Base-by-base conservation (phyloP, 2,329 filamentous ascomycete species). In the Scedosporium apiospermum region DNA sequence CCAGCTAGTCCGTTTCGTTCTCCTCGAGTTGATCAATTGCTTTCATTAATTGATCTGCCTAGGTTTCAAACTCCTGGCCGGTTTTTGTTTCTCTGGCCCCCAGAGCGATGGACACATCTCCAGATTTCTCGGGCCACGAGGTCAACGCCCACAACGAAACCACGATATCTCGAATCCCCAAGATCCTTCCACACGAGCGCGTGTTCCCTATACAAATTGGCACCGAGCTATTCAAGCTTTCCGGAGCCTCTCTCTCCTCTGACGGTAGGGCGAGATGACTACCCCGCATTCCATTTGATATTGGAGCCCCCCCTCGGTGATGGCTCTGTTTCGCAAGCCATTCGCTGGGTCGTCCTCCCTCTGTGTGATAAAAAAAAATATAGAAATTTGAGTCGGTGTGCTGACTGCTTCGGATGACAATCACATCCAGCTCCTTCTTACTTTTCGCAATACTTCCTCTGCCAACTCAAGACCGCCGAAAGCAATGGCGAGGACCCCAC, bases 361-460 rank as follows among this genome's bases (percentile, higher is more conserved):
- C 10, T 38, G 2, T 38, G 10, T 9, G 34, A 38, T 38, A 38
- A 2, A 38, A 38, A 9, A 12, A 9, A 38, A 9, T 38, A 1
- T 12, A 38, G 34, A 3, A 38, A 38, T 14, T 38, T 12, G 34
- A 38, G 34, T 14, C 9, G 10, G 34, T 23, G 63, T 23, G 21
- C 51, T 30, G 3, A 38, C 18, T 30, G 9, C 21, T 27, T 58
- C 55, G 23, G 18, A 41, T 16, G 6, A 16, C 16, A 55, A 21
- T 21, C 18, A 38, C 60, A n/a, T 5, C 18, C 21, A 96, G 93
- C 92, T 70, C 93, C 93, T 64, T 97, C 93, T 59, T 97, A 97
- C 75, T 97, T 98, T 76, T 96, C 93, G 21, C 88, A 91, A 68
- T 97, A 95, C 78, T 98, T 98, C 74, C 82, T 87, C 68, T 90